Evolutionary conservation across 164 flowering plant genomes (phyloP), one percentile per base, ranked within the genome.

Genomic region (Vitis vinifera): DNA sequence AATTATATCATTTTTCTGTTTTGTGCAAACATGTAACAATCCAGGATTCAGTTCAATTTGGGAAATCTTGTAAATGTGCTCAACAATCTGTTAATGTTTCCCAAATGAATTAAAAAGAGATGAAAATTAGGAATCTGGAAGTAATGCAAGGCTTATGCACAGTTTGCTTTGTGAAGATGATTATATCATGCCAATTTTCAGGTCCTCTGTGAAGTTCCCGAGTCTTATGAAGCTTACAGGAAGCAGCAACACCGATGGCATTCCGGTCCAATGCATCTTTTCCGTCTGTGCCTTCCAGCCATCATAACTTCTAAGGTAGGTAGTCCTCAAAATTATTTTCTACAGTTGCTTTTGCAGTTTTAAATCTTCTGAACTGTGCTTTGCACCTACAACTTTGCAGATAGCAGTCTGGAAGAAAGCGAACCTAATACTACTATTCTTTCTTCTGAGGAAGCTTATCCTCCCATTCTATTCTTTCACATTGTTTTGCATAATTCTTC

Each of bases 391-490:
- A 23, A 4, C 30, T 27, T 23, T 75, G 73, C 76, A 77, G 79
- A 73, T 77, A 4, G 12, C 73, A 12, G 1, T 51, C 9, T 63
- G 73, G 77, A 77, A 69, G 76, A 77, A 77, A 47, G 73, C 70
- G 5, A 77, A 77, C 59, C 50, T 77, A 8, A 77, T 77, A n/a
- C n/a, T 77, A 10, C 70, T 77, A 14, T 75, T 75, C 75, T 75
- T 75, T 52, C 75, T 75, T n/a, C 67, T 75, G 1, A 44, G 78
- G 30, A 73, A 77, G 55, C 79, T 77, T 1, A 68, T 73, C 9
- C 73, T 77, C 9, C 79, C 79, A 12, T 77, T 77, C 59, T 77
- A 77, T 53, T 73, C 79, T 8, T 73, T 77, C 67, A 75, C 73
- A 48, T 59, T 65, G 49, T 73, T 64, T 23, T 71, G 74, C 66